Conservation (phyloP, 1,284 basidiomycete species). For the Butyriboletus appendiculatus region DNA sequence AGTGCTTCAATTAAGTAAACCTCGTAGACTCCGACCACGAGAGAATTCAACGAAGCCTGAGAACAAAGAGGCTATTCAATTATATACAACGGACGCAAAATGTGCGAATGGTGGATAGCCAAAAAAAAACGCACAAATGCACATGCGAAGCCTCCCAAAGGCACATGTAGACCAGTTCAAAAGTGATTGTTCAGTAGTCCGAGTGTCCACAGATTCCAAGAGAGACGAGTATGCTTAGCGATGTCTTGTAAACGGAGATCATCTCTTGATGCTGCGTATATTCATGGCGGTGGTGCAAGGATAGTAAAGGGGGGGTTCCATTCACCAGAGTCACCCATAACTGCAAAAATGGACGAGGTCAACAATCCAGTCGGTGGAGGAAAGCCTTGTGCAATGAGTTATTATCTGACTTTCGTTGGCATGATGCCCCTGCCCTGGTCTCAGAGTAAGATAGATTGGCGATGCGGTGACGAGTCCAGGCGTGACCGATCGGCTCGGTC, state of each 20-base stretch:
- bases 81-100: slow-evolving; percentile 7
- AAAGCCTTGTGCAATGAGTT: slow-evolving; percentile 38
- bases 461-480: too few relatives aligned
- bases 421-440: too few relatives aligned
- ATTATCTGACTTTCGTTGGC: slow-evolving; percentile 26
- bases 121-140: too few relatives aligned
- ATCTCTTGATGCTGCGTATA: slow-evolving; percentile 3
- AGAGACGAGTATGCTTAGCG: too few relatives aligned
- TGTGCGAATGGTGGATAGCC: slow-evolving; percentile 3
- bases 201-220: slow-evolving; percentile 9
- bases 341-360: slow-evolving; percentile 26
- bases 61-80: too few relatives aligned
- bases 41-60: too few relatives aligned
- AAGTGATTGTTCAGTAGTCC: slow-evolving; percentile 5
- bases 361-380: slow-evolving; percentile 38
- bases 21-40: not conserved
- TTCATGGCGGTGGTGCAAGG: slow-evolving; percentile 14
- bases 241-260: slow-evolving; percentile 14
- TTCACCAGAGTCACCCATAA: slow-evolving; percentile 54
- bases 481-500: slow-evolving; percentile 1
- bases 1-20: not conserved
- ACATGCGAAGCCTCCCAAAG: slow-evolving; percentile 9
- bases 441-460: too few relatives aligned
- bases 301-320: slow-evolving; percentile 44
- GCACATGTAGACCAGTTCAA: slow-evolving; percentile 1